A percentile compares a stretch with the other conserved stretches of the same genome.
phyloP scores from a whole-genome alignment of 345 rosid genomes.

The rapeseed (Brassica napus) region DNA sequence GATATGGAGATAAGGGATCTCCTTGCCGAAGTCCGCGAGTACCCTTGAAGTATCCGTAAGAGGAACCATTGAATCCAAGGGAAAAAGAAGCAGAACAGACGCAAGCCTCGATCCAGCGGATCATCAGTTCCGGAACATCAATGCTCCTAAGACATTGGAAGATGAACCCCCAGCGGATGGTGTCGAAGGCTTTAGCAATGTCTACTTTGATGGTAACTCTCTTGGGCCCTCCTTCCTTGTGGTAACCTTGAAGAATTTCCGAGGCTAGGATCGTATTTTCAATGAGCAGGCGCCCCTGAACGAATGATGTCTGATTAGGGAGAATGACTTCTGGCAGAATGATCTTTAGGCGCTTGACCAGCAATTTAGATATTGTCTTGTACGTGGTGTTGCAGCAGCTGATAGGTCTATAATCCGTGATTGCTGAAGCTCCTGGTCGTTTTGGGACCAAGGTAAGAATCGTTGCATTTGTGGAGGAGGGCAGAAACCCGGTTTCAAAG shows the following conservation, averaged over 20 bases:
- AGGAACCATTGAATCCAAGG: background rate
- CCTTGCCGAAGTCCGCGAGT: background rate
- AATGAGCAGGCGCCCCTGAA: background rate
- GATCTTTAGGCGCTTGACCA: background rate
- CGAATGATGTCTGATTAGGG: background rate
- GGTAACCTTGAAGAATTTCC: background rate
- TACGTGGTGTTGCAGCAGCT: background rate
- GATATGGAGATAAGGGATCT: background rate
- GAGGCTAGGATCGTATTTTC: background rate
- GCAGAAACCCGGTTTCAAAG: background rate
- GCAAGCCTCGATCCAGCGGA: background rate
- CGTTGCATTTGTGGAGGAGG: background rate
- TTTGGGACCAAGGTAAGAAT: background rate
- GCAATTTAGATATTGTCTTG: background rate
- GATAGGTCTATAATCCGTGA: background rate
- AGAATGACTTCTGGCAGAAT: background rate
- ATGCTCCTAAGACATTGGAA: background rate
- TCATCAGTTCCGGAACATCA: background rate
- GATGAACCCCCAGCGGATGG: background rate
- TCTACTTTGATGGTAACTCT: background rate
- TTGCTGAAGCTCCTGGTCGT: background rate
- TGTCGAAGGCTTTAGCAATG: background rate
- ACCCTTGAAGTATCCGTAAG: background rate
- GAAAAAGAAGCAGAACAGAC: background rate
- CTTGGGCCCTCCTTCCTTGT: background rate